Percentiles rank a stretch among this genome's conserved stretches.
These are phyloP conservation scores for Colletotrichum cordylinicola DNA, from an alignment of 2,329 filamentous ascomycete genomes.

Conservation along the genomic window DNA sequence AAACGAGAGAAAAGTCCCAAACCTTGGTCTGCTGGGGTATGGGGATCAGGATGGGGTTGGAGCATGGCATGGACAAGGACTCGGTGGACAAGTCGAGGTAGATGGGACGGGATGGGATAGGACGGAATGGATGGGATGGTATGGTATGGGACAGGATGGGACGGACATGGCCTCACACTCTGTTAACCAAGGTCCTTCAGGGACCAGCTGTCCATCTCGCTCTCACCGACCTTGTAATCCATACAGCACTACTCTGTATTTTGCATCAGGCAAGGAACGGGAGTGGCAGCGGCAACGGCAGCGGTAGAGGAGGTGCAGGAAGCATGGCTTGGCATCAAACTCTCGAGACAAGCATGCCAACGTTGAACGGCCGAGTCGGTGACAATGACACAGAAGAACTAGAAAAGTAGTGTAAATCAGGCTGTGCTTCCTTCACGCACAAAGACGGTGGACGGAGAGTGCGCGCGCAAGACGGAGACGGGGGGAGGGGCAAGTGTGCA, in stretches of 20 bases:
- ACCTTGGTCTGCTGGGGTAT: conserved; percentile 15
- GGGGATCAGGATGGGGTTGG: conserved; percentile 10
- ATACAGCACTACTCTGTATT: neutral
- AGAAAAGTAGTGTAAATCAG: neutral
- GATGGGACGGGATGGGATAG: conserved; percentile 1
- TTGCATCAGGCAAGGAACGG: neutral
- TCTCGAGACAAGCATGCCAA: neutral
- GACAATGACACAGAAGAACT: conserved; percentile 9
- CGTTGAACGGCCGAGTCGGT: neutral
- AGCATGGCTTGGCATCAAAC: neutral
- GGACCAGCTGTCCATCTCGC: neutral
- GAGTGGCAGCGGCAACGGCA: neutral
- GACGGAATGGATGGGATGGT: neutral
- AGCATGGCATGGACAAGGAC: conserved; percentile 3
- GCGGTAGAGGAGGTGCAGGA: neutral
- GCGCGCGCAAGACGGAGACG: neutral
- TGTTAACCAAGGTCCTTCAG: neutral
- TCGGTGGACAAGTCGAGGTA: neutral
- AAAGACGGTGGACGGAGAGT: neutral
- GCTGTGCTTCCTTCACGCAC: neutral
- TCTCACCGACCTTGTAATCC: neutral
- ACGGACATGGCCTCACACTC: neutral
- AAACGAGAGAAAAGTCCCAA: conserved; percentile 1
- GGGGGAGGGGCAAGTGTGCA: neutral
- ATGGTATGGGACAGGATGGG: neutral